These are phyloP conservation scores for Naganishia kalamii DNA, from an alignment of 768 basidiomycete genomes.

Conservation along the genomic window DNA sequence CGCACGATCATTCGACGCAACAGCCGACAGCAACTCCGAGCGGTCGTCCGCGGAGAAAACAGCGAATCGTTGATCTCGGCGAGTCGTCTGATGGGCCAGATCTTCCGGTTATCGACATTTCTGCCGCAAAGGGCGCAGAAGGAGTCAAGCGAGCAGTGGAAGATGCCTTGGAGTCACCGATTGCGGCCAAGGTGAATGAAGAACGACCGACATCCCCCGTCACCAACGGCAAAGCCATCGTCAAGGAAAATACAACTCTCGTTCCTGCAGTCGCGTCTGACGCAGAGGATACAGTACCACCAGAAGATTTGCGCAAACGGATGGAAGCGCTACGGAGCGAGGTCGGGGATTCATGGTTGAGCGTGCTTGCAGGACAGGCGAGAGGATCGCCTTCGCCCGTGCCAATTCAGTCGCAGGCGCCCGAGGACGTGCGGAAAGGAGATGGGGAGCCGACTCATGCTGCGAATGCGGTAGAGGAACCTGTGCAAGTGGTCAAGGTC, in stretches of 20 bases:
- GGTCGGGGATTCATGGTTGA: conserved; percentile 28
- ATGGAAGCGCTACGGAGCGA: conserved; percentile 25
- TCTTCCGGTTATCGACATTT: neutral
- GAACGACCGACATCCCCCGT: neutral
- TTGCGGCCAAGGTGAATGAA: neutral
- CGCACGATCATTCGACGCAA: neutral
- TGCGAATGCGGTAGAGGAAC: neutral
- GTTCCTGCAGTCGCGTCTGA: neutral
- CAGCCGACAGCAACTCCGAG: neutral
- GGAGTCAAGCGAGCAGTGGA: neutral
- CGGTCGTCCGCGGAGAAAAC: conserved; percentile 10
- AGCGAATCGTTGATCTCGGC: conserved; percentile 23
- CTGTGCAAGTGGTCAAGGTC: neutral
- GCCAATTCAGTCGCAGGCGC: neutral
- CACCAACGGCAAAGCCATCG: neutral
- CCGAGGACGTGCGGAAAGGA: neutral
- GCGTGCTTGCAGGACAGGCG: conserved; percentile 23
- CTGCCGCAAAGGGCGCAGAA: neutral
- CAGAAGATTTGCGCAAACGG: conserved; percentile 14
- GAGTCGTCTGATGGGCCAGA: neutral
- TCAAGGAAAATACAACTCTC: neutral
- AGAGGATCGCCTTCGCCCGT: neutral
- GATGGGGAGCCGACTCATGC: neutral
- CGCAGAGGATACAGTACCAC: neutral
- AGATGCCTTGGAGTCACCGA: conserved; percentile 7